Conservation (phyloP, 2,329 filamentous ascomycete genomes). For the Diaporthe caulivora region DNA sequence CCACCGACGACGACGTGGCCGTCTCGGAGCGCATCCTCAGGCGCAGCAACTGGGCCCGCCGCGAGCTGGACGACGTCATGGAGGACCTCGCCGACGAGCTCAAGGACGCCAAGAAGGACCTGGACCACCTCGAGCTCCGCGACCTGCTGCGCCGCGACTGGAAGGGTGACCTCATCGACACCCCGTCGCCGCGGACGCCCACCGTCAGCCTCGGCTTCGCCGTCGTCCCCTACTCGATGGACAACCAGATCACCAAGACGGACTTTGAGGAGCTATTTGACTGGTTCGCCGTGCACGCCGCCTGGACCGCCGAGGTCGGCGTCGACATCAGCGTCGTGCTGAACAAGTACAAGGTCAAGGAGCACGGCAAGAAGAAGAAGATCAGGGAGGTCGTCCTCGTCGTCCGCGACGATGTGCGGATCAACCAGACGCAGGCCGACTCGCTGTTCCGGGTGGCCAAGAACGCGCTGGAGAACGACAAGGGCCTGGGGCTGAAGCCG, state of each 20-base stretch:
- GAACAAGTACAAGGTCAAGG: conserved; percentile 59
- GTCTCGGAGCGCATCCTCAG: conserved; percentile 54
- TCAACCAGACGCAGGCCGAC: conserved; percentile 57
- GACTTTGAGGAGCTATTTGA: conserved; percentile 60
- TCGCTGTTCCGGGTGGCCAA: conserved; percentile 54
- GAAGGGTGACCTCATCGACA: conserved; percentile 61
- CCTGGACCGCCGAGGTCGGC: conserved; percentile 59
- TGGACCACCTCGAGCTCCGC: conserved; percentile 54
- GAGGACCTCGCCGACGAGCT: conserved; percentile 54
- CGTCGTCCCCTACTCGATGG: conserved; percentile 59
- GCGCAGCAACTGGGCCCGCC: conserved; percentile 56
- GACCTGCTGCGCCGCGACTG: conserved; percentile 60
- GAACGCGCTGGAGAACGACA: conserved; percentile 55
- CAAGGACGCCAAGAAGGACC: conserved; percentile 55
- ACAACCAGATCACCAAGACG: conserved; percentile 58
- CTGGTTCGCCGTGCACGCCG: conserved; percentile 61
- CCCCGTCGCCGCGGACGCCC: conserved; percentile 56
- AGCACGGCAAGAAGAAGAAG: conserved; percentile 56
- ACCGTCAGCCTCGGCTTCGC: conserved; percentile 60
- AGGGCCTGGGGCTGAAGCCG: conserved; percentile 53
- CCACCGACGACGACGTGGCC: conserved; percentile 53
- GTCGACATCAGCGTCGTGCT: conserved; percentile 58
- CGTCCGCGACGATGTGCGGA: conserved; percentile 58
- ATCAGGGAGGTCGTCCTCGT: conserved; percentile 59
- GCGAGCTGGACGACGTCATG: conserved; percentile 56